A percentile compares a stretch with the other conserved stretches of the same genome.
Conservation (phyloP, 1,139 yeast species). For the Sugiyamaella novakii region DNA sequence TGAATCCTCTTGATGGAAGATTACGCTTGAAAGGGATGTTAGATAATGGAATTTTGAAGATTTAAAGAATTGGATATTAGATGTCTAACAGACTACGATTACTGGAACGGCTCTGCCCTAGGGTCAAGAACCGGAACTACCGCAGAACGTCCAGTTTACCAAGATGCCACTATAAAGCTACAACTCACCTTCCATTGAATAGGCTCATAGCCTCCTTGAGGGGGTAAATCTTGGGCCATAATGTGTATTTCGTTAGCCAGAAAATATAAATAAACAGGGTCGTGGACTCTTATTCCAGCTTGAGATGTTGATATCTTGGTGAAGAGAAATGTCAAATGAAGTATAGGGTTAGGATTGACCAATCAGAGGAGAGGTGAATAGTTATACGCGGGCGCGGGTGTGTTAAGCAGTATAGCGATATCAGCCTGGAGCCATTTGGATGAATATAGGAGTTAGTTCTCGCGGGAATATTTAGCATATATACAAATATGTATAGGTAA, state of each 20-base stretch:
- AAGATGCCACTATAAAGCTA: not conserved
- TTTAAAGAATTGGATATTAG: too few species aligned
- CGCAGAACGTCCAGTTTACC: too few species aligned
- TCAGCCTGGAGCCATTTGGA: too few species aligned
- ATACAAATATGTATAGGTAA: too few species aligned
- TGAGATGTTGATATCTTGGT: too few species aligned
- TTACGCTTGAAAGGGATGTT: constrained; percentile 51
- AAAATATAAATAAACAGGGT: constrained; percentile 1
- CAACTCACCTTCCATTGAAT: constrained; percentile 71
- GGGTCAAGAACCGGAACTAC: too few species aligned
- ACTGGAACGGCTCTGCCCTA: too few species aligned
- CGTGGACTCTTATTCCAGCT: too few species aligned
- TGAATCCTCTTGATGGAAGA: constrained; percentile 80
- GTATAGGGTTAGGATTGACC: constrained; percentile 17
- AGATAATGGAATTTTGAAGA: too few species aligned
- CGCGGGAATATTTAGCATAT: too few species aligned
- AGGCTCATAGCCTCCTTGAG: constrained; percentile 82
- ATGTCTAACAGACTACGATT: too few species aligned
- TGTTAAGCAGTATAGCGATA: not conserved
- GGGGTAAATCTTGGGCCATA: constrained; percentile 76
- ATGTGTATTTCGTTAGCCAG: constrained; percentile 11
- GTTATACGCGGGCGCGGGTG: constrained; percentile 3
- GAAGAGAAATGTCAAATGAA: constrained; percentile 13
- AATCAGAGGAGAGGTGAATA: constrained; percentile 10
- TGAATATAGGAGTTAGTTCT: too few species aligned